Percentiles rank a stretch among this genome's conserved stretches.
Evolutionary conservation across 495 filamentous ascomycete genomes (phyloP).

Genomic region (Durotheca rogersii): DNA sequence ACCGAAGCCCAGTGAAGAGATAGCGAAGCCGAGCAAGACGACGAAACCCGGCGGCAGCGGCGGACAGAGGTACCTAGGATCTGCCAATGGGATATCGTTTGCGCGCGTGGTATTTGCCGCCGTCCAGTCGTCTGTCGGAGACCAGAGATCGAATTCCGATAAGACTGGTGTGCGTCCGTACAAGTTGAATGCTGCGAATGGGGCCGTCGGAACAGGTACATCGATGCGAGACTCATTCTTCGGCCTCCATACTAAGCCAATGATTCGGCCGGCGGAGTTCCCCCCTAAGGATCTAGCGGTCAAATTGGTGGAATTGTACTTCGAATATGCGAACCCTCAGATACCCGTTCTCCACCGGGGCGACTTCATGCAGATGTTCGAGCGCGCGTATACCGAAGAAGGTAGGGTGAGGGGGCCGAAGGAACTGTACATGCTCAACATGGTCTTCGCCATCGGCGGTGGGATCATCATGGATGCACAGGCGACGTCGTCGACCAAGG

Average conservation of each 20-base stretch:
- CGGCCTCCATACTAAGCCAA: conserved; percentile 84
- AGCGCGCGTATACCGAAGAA: conserved; percentile 70
- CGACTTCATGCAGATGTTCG: conserved; percentile 83
- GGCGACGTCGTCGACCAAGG: conserved; percentile 27
- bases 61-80: conserved; percentile 76
- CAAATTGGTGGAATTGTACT: conserved; percentile 78
- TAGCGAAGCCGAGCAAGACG: conserved; percentile 67
- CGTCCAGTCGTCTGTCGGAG: conserved; percentile 81
- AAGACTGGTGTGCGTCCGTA: conserved; percentile 51
- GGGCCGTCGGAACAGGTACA: conserved; percentile 51
- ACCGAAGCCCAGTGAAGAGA: conserved; percentile 57
- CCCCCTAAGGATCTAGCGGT: conserved; percentile 71
- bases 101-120: conserved; percentile 92
- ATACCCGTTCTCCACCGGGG: conserved; percentile 86
- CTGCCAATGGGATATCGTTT: conserved; percentile 90
- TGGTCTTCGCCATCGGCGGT: conserved; percentile 95
- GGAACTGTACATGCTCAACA: conserved; percentile 90
- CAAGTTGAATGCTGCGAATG: conserved; percentile 36
- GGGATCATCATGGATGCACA: conserved; percentile 79
- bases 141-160: conserved; percentile 58
- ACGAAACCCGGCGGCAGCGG: conserved; percentile 76
- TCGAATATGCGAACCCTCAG: conserved; percentile 94
- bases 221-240: conserved; percentile 95
- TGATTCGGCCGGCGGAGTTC: conserved; percentile 81
- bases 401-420: conserved; percentile 71